Evolutionary conservation across 2,329 filamentous ascomycete species (phyloP).

Genomic region (Drechmeria coniospora): DNA sequence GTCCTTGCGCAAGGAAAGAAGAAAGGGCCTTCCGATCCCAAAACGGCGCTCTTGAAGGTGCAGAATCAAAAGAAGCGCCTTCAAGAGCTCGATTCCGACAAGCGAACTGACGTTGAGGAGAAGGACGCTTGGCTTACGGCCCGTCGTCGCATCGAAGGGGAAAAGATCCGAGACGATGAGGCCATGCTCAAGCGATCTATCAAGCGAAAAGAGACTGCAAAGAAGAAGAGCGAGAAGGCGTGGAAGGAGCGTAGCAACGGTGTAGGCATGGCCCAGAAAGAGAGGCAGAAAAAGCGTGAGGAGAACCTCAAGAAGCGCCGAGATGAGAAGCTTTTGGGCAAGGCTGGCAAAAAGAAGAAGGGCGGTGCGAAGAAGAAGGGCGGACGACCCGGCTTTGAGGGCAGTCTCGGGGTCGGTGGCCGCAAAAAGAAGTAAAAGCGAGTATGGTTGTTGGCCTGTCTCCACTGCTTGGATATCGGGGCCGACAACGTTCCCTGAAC

Average conservation of each 20-base stretch:
- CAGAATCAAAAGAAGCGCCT: constrained; percentile 78
- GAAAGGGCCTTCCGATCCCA: constrained; percentile 72
- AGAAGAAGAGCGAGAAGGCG: constrained; percentile 83
- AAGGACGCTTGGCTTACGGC: constrained; percentile 93
- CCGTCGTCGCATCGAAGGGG: constrained; percentile 74
- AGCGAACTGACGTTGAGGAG: constrained; percentile 74
- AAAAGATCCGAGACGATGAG: constrained; percentile 77
- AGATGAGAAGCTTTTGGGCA: constrained; percentile 52
- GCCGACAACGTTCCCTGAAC: no score
- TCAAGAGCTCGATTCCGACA: constrained; percentile 57
- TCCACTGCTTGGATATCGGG: no score
- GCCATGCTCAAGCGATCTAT: constrained; percentile 81
- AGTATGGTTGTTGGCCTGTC: no score
- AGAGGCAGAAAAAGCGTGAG: constrained; percentile 69
- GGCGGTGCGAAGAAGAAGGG: constrained; percentile 29
- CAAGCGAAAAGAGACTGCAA: constrained; percentile 79
- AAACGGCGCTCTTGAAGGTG: constrained; percentile 70
- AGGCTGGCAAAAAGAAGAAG: constrained; percentile 43
- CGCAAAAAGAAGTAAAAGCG: constrained; percentile 25
- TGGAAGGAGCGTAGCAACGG: constrained; percentile 63
- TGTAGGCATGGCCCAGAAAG: constrained; percentile 60
- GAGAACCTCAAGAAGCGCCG: constrained; percentile 60
- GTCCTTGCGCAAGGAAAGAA: constrained; percentile 40
- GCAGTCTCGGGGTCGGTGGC: constrained; percentile 42
- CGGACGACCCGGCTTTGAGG: constrained; percentile 53